Evolutionary conservation across 106 monocot genomes (phyloP).

Genomic region (Dendrobium nobile): DNA sequence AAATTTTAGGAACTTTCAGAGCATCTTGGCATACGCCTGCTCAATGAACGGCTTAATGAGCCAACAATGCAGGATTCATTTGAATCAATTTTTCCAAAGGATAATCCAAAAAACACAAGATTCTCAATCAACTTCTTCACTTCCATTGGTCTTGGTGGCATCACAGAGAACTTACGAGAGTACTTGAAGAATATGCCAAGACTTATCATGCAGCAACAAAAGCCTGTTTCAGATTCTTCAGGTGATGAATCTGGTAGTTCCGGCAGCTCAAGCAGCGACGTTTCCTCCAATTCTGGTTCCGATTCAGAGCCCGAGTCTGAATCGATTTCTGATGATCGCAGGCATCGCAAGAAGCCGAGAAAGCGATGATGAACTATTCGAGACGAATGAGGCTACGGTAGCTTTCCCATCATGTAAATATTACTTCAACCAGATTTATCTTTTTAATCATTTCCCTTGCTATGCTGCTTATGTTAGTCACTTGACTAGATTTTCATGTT

Average conservation of each 20-base stretch:
- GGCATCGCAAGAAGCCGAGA: constrained; percentile 23
- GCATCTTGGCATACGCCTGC: constrained; percentile 74
- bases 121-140: constrained; percentile 95
- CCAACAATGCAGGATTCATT: constrained; percentile 80
- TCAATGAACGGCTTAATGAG: constrained; percentile 83
- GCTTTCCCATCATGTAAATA: no score
- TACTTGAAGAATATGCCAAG: constrained; percentile 96
- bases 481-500: neutral
- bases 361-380: constrained; percentile 10
- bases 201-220: constrained; percentile 90
- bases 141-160: constrained; percentile 91
- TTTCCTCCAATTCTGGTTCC: constrained; percentile 27
- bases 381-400: no score
- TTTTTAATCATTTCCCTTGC: no score
- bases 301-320: constrained; percentile 36
- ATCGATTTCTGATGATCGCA: constrained; percentile 26
- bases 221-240: constrained; percentile 43
- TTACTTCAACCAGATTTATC: neutral
- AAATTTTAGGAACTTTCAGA: constrained; percentile 78
- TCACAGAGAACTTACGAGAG: constrained; percentile 84
- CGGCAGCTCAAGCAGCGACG: constrained; percentile 1
- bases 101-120: constrained; percentile 90
- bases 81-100: constrained; percentile 88
- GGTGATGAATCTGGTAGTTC: constrained; percentile 49
- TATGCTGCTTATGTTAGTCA: neutral